phyloP scores from a whole-genome alignment of 1,284 basidiomycete species.

The Ustilago curta region DNA sequence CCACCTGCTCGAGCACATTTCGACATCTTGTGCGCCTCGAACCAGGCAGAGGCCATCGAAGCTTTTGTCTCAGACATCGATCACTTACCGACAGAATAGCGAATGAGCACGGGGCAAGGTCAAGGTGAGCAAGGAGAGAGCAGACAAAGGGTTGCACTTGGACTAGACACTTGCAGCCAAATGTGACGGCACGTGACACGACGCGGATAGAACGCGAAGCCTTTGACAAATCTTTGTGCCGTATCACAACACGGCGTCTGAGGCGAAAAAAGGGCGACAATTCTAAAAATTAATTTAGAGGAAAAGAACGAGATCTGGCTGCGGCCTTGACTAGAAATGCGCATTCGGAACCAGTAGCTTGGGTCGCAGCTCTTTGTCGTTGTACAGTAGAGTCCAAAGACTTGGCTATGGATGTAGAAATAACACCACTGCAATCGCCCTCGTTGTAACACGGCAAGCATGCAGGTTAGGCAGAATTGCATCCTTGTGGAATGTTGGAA shows the following conservation, averaged over 20 bases:
- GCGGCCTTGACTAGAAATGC: neutral
- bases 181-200: conserved; percentile 7
- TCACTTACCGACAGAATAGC: too few species aligned
- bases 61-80: too few species aligned
- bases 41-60: too few species aligned
- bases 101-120: neutral
- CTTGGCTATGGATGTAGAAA: too few species aligned
- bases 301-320: conserved; percentile 1
- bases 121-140: neutral
- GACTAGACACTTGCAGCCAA: neutral
- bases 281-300: conserved; percentile 1
- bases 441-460: too few species aligned
- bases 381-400: too few species aligned
- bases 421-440: too few species aligned
- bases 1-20: too few species aligned
- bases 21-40: too few species aligned
- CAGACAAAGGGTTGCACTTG: neutral
- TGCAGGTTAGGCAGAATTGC: too few species aligned
- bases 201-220: conserved; percentile 6
- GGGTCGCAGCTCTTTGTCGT: neutral
- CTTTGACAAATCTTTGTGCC: neutral
- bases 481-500: too few species aligned
- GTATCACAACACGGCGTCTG: neutral
- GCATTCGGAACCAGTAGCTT: neutral
- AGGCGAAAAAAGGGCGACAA: neutral